Evolutionary conservation across 345 rosid species (phyloP), one percentile per base, ranked within the genome.

Genomic region (Anastatica hierochuntica): DNA sequence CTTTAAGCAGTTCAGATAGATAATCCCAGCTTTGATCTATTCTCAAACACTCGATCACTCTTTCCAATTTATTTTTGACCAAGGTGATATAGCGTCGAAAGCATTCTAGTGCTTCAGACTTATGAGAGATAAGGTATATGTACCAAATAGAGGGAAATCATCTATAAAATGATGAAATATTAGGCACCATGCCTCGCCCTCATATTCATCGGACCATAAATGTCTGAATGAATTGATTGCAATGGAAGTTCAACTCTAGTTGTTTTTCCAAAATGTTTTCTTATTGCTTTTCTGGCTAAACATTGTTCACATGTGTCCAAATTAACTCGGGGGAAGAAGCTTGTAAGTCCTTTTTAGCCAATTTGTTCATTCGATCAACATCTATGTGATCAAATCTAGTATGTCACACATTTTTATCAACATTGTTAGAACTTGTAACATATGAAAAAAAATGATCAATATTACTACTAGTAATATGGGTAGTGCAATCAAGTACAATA

Each of bases 201-300:
- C 40, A 36, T 16, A 36, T 13, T 36, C 40, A 36, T 36, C 16
- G 9, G 17, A 36, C 16, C 40, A 36, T 16, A 36, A 13, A 36
- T 6, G 40, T 36, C 7, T 13, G 40, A 13, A 36, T 13, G 16
- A 26, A 46, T 23, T 8, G 36, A 24, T 14, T 59, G 13, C 29
- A 59, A 47, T 59, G 38, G 37, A 58, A 6, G 14, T 36, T 46
- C 46, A 3, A 7, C 37, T 15, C 16, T 58, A 0, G 43, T 46
- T 23, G 13, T 43, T 7, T 46, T 58, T 15, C 37, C 55, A 58
- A 46, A 58, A 24, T 34, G 64, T 47, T 58, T 47, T 5, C 11
- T 47, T 26, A n/a, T 43, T 18, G 19, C 0, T 43, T 56, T 56
- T 30, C 51, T 30, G 30, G 42, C 5, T 29, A 2, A 16, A 19